Evolutionary conservation across 2,329 filamentous ascomycete genomes (phyloP).

Genomic region (Teratosphaeria nubilosa): DNA sequence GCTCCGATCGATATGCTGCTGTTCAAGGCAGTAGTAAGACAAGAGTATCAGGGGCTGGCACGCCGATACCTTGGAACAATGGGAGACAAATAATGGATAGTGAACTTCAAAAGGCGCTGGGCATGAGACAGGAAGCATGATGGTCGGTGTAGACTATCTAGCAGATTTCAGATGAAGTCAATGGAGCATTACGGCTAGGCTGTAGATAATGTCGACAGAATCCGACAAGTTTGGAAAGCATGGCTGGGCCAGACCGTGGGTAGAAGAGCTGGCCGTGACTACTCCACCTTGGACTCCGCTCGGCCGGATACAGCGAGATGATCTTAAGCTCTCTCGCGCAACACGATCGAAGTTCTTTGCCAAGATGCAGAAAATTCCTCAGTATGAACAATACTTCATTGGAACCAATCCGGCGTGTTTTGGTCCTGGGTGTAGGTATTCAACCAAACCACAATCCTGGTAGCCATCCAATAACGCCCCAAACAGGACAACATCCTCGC

Average conservation of each 20-base stretch:
- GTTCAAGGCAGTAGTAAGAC: background rate
- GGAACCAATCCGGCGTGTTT: background rate
- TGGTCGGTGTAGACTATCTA: background rate
- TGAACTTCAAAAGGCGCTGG: background rate
- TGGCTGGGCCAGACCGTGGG: background rate
- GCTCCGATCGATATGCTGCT: background rate
- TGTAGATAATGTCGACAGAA: background rate
- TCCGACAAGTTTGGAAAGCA: background rate
- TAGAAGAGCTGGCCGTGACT: background rate
- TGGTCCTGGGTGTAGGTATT: background rate
- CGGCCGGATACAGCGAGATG: slow-evolving; percentile 11
- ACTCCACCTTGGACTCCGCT: slow-evolving; percentile 3
- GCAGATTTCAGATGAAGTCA: background rate
- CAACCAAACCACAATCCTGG: background rate
- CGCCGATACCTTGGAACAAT: background rate
- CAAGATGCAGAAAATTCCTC: background rate
- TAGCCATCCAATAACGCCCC: background rate
- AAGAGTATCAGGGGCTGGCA: background rate
- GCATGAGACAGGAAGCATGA: background rate
- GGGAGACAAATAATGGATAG: background rate
- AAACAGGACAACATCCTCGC: background rate
- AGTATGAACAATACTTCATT: background rate
- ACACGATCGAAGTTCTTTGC: background rate
- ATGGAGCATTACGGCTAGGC: background rate
- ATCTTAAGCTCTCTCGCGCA: background rate